These are phyloP conservation scores for Phytopythium kandeliae DNA, from an alignment of 352 stramenopile species.

Conservation along the genomic window DNA sequence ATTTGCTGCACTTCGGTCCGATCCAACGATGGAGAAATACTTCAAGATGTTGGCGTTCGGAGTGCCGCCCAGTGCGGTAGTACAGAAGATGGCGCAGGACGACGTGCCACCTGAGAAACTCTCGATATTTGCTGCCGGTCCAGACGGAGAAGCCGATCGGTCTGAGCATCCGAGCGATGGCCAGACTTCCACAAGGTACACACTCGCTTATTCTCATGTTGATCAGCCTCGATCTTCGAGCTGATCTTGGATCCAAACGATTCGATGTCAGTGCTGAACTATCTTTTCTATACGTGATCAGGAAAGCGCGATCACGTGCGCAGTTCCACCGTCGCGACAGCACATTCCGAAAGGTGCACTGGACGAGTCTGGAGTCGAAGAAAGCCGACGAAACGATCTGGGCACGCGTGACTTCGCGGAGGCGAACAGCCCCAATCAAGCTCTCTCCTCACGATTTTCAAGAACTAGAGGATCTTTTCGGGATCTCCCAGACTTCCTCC, in stretches of 20 bases:
- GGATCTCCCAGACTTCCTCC: conserved; percentile 12
- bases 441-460: conserved; percentile 68
- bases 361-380: conserved; percentile 61
- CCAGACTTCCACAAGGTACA: not conserved
- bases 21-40: conserved; percentile 77
- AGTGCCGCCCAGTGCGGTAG: conserved; percentile 55
- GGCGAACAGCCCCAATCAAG: conserved; percentile 63
- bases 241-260: too few relatives aligned
- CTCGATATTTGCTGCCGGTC: conserved; percentile 45
- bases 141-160: conserved; percentile 17
- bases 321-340: conserved; percentile 30
- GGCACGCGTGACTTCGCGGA: conserved; percentile 51
- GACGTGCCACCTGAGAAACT: conserved; percentile 56
- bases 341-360: conserved; percentile 77
- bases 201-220: not conserved
- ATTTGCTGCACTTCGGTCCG: conserved; percentile 43
- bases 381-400: conserved; percentile 66
- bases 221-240: not conserved
- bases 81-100: conserved; percentile 81
- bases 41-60: conserved; percentile 84
- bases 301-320: conserved; percentile 8
- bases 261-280: too few relatives aligned
- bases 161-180: not conserved
- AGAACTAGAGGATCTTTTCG: conserved; percentile 54
- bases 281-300: conserved; percentile 1